phyloP scores from a whole-genome alignment of 495 filamentous ascomycete species.

The Hypomontagnella monticulosa region DNA sequence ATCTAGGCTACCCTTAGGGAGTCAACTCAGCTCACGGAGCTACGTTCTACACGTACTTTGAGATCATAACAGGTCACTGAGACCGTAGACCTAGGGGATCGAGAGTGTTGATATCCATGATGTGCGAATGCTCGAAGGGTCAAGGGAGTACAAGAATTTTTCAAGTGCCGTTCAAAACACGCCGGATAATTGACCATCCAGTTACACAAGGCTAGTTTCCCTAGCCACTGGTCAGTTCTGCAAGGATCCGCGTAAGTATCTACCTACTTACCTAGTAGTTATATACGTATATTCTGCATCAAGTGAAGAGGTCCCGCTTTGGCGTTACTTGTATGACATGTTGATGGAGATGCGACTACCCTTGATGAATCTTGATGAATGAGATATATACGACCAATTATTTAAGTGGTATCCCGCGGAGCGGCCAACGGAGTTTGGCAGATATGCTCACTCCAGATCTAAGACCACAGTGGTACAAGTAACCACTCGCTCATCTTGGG shows the following conservation, averaged over 20 bases:
- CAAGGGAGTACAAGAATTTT: slow-evolving; percentile 6
- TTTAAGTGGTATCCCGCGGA: too few relatives aligned
- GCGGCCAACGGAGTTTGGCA: too few relatives aligned
- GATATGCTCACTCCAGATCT: too few relatives aligned
- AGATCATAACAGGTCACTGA: slow-evolving; percentile 25
- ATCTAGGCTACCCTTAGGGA: slow-evolving; percentile 3
- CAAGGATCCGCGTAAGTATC: slow-evolving; percentile 18
- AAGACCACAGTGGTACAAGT: too few relatives aligned
- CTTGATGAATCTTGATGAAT: too few relatives aligned
- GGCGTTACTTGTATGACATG: too few relatives aligned
- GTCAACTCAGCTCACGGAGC: background rate
- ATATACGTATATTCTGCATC: background rate
- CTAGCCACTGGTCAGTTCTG: slow-evolving; percentile 17
- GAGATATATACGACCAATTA: too few relatives aligned
- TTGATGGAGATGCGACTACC: too few relatives aligned
- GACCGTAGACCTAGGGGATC: slow-evolving; percentile 28
- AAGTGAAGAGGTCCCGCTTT: too few relatives aligned
- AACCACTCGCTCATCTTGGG: too few relatives aligned
- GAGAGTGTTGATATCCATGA: slow-evolving; percentile 14
- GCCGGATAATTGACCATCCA: slow-evolving; percentile 27
- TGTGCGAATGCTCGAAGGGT: background rate
- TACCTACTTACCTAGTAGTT: background rate
- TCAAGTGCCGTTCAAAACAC: background rate
- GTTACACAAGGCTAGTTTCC: slow-evolving; percentile 15
- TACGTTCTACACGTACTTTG: slow-evolving; percentile 5